These are phyloP conservation scores for Leccinum variabile DNA, from an alignment of 1,284 basidiomycete species.

Conservation along the genomic window DNA sequence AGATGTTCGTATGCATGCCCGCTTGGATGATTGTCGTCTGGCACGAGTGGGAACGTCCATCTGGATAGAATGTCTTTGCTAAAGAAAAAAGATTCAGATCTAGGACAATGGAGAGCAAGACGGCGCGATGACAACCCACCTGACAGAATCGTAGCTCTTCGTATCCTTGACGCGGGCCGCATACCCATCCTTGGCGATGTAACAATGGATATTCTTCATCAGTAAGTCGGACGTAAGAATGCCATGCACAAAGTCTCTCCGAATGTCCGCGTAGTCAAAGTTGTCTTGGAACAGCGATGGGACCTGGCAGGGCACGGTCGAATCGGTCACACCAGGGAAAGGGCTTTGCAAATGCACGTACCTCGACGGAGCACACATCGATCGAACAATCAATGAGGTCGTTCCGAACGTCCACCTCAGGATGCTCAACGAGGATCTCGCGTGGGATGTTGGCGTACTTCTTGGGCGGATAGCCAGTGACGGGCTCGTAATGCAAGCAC, in stretches of 20 bases:
- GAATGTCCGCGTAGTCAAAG: conserved; percentile 94
- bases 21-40: conserved; percentile 88
- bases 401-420: conserved; percentile 80
- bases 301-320: conserved; percentile 53
- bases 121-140: conserved; percentile 42
- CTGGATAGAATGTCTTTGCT: conserved; percentile 91
- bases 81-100: conserved; percentile 1
- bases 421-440: conserved; percentile 64
- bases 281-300: conserved; percentile 98
- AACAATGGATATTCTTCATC: conserved; percentile 92
- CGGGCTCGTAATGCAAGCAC: conserved; percentile 77
- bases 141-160: conserved; percentile 85
- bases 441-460: conserved; percentile 63
- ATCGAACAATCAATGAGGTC: conserved; percentile 88
- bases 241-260: conserved; percentile 94
- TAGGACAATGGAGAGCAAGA: background rate
- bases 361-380: conserved; percentile 92
- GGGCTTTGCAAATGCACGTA: conserved; percentile 29
- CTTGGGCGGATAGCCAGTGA: conserved; percentile 63
- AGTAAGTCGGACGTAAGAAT: conserved; percentile 93
- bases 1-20: conserved; percentile 80
- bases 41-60: conserved; percentile 94
- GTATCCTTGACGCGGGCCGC: conserved; percentile 89
- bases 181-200: conserved; percentile 83
- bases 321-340: background rate